Conservation (phyloP, 495 filamentous ascomycete species). For the Aspergillus wentii region DNA sequence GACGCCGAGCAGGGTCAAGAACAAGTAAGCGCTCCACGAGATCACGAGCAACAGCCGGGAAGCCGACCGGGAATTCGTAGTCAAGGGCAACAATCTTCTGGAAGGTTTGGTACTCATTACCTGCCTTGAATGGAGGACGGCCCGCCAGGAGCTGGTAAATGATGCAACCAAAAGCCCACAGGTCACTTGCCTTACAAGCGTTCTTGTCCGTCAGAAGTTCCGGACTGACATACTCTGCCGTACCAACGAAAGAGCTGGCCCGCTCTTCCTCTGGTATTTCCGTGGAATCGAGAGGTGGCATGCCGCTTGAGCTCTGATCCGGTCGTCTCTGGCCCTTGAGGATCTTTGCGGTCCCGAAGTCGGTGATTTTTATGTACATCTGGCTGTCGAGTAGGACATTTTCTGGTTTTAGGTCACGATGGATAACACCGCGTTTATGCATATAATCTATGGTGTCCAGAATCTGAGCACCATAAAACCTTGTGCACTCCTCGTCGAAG, state of each 20-base stretch:
- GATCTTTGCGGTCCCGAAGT: slow-evolving; percentile 97
- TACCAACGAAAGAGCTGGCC: slow-evolving; percentile 94
- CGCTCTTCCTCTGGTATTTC: slow-evolving; percentile 64
- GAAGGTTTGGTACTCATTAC: slow-evolving; percentile 96
- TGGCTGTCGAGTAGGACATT: slow-evolving; percentile 93
- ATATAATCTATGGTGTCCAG: slow-evolving; percentile 96
- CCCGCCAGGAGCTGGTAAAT: slow-evolving; percentile 94
- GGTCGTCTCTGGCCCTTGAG: slow-evolving; percentile 61
- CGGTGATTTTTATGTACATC: slow-evolving; percentile 98
- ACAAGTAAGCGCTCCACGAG: slow-evolving; percentile 90
- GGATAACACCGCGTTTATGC: slow-evolving; percentile 94
- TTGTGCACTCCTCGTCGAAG: slow-evolving; percentile 93
- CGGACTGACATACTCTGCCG: slow-evolving; percentile 96
- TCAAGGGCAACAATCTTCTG: slow-evolving; percentile 95
- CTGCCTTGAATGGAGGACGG: slow-evolving; percentile 93
- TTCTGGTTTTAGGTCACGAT: slow-evolving; percentile 95
- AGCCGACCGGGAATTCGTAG: slow-evolving; percentile 89
- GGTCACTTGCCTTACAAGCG: slow-evolving; percentile 94
- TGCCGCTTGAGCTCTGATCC: slow-evolving; percentile 33
- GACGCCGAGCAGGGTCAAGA: slow-evolving; percentile 75
- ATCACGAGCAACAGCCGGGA: slow-evolving; percentile 83
- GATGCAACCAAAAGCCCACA: slow-evolving; percentile 99
- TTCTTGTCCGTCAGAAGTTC: slow-evolving; percentile 94
- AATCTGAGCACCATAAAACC: slow-evolving; percentile 95
- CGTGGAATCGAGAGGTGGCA: slow-evolving; percentile 44